Conservation (phyloP, 805 yeast genomes). For the Candida nonsorbophila region DNA sequence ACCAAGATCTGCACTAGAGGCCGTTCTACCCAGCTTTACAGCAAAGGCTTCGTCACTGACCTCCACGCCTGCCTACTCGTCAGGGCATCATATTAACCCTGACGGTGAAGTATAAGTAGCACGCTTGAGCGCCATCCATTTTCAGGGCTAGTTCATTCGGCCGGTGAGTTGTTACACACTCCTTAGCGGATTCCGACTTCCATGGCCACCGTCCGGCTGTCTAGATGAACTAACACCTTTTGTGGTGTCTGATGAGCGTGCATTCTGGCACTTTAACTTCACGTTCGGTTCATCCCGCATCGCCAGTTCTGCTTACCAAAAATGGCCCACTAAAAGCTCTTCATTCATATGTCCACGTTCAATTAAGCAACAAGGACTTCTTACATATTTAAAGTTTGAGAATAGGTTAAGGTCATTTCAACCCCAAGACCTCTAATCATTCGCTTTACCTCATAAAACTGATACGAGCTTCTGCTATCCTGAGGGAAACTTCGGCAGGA, state of each 20-base stretch:
- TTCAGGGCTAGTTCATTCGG: conserved; percentile 43
- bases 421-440: conserved; percentile 38
- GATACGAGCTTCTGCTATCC: conserved; percentile 28
- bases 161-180: conserved; percentile 50
- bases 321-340: conserved; percentile 43
- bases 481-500: conserved; percentile 42
- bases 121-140: conserved; percentile 33
- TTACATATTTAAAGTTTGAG: conserved; percentile 39
- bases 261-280: conserved; percentile 20
- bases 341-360: conserved; percentile 34
- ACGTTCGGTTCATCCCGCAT: conserved; percentile 16
- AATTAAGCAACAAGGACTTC: conserved; percentile 37
- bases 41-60: conserved; percentile 37
- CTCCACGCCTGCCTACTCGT: conserved; percentile 41
- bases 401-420: conserved; percentile 34
- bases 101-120: conserved; percentile 37
- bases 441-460: conserved; percentile 38
- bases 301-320: conserved; percentile 45
- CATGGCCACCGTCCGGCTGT: conserved; percentile 52
- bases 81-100: conserved; percentile 30
- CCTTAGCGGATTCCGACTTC: conserved; percentile 54
- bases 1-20: conserved; percentile 40
- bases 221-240: conserved; percentile 41
- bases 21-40: conserved; percentile 32
- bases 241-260: conserved; percentile 35